These are phyloP conservation scores for Desmodesmus armatus DNA, from an alignment of 139 green algal species.

Conservation along the genomic window DNA sequence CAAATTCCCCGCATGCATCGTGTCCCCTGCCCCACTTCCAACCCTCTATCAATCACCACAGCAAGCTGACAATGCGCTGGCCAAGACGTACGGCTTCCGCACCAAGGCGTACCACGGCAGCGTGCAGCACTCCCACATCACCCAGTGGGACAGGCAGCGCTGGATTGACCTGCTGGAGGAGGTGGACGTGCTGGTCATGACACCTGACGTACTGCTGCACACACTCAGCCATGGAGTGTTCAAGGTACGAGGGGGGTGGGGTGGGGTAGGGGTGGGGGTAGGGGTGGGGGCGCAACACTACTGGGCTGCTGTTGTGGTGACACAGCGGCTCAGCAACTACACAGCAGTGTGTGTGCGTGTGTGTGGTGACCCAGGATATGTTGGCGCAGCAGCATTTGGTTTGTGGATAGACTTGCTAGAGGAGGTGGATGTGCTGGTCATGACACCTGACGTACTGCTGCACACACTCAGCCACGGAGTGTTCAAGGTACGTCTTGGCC, in stretches of 20 bases:
- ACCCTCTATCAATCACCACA: too few species aligned
- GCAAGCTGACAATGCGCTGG: constrained; percentile 29
- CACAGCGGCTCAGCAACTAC: neutral
- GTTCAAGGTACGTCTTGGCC: neutral
- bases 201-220: constrained; percentile 47
- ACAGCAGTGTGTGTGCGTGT: neutral
- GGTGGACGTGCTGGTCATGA: constrained; percentile 42
- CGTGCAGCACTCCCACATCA: neutral
- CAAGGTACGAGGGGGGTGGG: neutral
- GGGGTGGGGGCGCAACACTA: too few species aligned
- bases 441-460: constrained; percentile 49
- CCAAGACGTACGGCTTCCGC: constrained; percentile 1
- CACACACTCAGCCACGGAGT: constrained; percentile 34
- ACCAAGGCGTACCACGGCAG: constrained; percentile 21
- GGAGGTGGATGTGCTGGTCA: constrained; percentile 30
- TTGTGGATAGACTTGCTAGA: constrained; percentile 1
- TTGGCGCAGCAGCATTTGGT: neutral
- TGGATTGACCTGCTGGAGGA: constrained; percentile 1
- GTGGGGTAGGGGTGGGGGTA: too few species aligned
- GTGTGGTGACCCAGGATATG: neutral
- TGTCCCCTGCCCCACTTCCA: too few species aligned
- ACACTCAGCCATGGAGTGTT: constrained; percentile 27
- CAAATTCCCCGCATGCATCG: too few species aligned
- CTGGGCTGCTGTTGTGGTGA: too few species aligned
- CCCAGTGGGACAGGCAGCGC: neutral